Conservation (phyloP, 2,329 filamentous ascomycete species). For the Fusarium pseudocircinatum region DNA sequence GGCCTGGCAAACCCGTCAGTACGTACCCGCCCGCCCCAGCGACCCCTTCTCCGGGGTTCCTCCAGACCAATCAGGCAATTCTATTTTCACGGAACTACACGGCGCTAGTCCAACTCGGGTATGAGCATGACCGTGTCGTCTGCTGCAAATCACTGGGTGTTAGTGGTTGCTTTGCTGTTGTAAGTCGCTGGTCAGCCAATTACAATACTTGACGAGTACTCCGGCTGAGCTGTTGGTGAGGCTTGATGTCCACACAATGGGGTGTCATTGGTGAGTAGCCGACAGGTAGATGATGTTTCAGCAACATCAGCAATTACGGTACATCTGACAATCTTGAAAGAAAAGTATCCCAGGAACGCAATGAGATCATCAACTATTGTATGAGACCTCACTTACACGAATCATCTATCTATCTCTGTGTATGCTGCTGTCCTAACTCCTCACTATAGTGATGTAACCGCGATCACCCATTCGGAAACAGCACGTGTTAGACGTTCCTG, state of each 20-base stretch:
- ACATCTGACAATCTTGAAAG: neutral
- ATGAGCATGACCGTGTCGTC: constrained; percentile 36
- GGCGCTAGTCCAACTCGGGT: constrained; percentile 36
- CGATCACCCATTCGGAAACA: constrained; percentile 1
- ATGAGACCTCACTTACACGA: neutral
- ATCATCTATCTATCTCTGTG: neutral
- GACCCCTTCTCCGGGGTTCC: constrained; percentile 46
- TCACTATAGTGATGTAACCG: neutral
- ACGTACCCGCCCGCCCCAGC: constrained; percentile 38
- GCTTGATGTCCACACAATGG: constrained; percentile 13
- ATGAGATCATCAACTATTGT: constrained; percentile 11
- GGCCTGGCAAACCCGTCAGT: constrained; percentile 8
- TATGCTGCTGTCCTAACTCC: neutral
- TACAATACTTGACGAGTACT: constrained; percentile 26
- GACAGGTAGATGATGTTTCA: constrained; percentile 14
- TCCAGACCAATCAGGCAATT: constrained; percentile 43
- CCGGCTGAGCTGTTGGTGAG: constrained; percentile 18
- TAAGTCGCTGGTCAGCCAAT: constrained; percentile 28
- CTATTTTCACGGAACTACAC: constrained; percentile 2
- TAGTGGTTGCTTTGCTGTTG: constrained; percentile 30
- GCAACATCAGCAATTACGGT: constrained; percentile 1
- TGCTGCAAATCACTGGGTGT: constrained; percentile 35
- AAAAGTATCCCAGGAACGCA: neutral
- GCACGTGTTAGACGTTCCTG: constrained; percentile 25
- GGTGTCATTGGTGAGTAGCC: constrained; percentile 21